A percentile compares a stretch with the other conserved stretches of the same genome.
Evolutionary conservation across 495 filamentous ascomycete species (phyloP).

Genomic region (Chaetomium cochliodes): DNA sequence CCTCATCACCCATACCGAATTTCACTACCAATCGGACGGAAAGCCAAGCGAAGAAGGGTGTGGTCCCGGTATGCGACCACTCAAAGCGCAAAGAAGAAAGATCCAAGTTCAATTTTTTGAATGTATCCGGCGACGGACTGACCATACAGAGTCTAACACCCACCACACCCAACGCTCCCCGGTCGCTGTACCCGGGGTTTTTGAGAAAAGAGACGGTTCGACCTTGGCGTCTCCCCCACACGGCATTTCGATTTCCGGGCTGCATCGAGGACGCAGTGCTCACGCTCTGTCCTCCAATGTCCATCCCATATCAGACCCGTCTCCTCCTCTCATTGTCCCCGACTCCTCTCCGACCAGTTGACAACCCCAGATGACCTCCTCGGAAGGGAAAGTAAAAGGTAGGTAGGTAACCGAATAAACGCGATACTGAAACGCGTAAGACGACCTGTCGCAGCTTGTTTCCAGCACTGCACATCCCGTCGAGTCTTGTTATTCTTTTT

Average conservation of each 20-base stretch:
- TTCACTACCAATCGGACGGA: not conserved
- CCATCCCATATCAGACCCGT: no score
- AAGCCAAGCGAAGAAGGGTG: not conserved
- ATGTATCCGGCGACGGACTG: slow-evolving; percentile 33
- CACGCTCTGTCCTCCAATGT: no score
- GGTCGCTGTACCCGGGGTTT: not conserved
- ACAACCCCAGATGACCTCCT: no score
- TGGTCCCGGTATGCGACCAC: not conserved
- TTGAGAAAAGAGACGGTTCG: not conserved
- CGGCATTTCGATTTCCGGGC: no score
- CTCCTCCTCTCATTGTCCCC: no score
- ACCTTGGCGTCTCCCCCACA: no score
- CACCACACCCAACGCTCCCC: slow-evolving; percentile 17
- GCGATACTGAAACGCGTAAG: not conserved
- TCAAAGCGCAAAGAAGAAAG: not conserved
- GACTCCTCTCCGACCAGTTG: no score
- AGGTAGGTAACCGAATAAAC: not conserved
- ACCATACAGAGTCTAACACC: slow-evolving; percentile 27
- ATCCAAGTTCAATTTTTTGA: slow-evolving; percentile 17
- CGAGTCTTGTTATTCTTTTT: not conserved
- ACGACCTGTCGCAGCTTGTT: not conserved
- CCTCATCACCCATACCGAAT: not conserved
- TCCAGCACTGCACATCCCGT: not conserved
- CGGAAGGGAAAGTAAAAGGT: not conserved
- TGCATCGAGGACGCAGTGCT: no score